phyloP scores from a whole-genome alignment of 352 stramenopile species.

The Pythium periplocum region DNA sequence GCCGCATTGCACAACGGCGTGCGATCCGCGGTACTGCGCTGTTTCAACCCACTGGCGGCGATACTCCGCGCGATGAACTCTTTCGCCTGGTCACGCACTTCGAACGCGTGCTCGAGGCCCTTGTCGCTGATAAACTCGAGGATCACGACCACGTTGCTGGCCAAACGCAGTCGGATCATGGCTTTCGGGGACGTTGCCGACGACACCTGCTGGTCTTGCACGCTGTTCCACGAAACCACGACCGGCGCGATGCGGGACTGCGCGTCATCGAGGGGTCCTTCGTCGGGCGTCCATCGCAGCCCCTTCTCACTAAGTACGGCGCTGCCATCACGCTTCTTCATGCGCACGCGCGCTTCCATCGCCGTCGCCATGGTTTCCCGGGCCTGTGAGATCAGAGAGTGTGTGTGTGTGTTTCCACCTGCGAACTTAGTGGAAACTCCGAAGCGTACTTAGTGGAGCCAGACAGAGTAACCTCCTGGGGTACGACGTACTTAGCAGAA shows the following conservation, averaged over 20 bases:
- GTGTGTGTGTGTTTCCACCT: too few relatives aligned
- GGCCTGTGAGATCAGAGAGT: too few relatives aligned
- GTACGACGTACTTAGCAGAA: too few relatives aligned
- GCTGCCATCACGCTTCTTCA: slow-evolving; percentile 76
- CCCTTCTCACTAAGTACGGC: slow-evolving; percentile 53
- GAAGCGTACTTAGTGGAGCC: slow-evolving; percentile 5
- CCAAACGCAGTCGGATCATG: slow-evolving; percentile 75
- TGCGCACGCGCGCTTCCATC: slow-evolving; percentile 52
- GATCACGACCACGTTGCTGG: slow-evolving; percentile 57
- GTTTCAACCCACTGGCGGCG: slow-evolving; percentile 31
- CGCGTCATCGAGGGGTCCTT: not conserved
- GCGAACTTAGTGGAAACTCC: too few relatives aligned
- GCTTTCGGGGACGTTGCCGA: slow-evolving; percentile 65
- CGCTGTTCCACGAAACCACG: slow-evolving; percentile 54
- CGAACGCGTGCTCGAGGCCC: slow-evolving; percentile 59
- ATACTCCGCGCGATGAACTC: slow-evolving; percentile 53
- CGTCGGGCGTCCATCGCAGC: slow-evolving; percentile 39
- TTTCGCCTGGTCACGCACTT: slow-evolving; percentile 65
- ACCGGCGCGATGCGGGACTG: slow-evolving; percentile 24
- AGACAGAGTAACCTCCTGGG: not conserved
- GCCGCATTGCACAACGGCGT: slow-evolving; percentile 58
- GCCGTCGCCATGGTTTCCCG: slow-evolving; percentile 14
- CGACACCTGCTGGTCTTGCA: slow-evolving; percentile 81
- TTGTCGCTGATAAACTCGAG: slow-evolving; percentile 58
- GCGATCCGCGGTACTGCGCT: slow-evolving; percentile 31